These are phyloP conservation scores for Corrigiola litoralis DNA, from an alignment of 179 eudicot genomes.

Conservation along the genomic window DNA sequence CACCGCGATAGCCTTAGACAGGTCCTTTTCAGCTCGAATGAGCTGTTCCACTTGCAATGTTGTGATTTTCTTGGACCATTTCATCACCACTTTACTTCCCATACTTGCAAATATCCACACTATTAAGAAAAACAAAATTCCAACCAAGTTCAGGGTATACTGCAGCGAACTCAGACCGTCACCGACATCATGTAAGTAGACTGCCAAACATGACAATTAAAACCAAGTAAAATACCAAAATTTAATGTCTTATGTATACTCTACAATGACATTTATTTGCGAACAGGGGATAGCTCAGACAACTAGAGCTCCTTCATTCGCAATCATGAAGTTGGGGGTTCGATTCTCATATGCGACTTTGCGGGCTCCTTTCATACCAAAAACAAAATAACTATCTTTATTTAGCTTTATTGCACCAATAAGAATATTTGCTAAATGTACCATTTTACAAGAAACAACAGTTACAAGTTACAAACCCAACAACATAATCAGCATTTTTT, in stretches of 20 bases:
- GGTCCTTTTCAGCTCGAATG: constrained; percentile 65
- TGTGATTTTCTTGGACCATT: constrained; percentile 73
- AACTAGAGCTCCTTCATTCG: no score
- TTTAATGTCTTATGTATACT: background rate
- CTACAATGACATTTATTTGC: background rate
- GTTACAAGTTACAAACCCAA: no score
- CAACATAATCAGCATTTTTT: no score
- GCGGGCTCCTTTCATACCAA: no score
- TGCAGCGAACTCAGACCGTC: background rate
- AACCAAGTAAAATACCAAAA: background rate
- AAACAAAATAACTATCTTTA: no score
- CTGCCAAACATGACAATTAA: background rate
- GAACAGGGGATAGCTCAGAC: no score
- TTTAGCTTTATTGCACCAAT: no score
- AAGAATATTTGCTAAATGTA: no score
- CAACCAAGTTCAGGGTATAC: background rate
- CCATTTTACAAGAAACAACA: no score
- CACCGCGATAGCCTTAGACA: constrained; percentile 51
- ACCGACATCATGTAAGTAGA: background rate
- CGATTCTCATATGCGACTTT: no score
- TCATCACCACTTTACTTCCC: constrained; percentile 41
- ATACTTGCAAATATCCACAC: constrained; percentile 12
- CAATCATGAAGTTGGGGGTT: no score
- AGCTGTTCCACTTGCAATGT: constrained; percentile 61
- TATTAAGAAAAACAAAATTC: background rate